These are phyloP conservation scores for Boletus vinaceobasis DNA, from an alignment of 768 basidiomycete genomes.

Conservation along the genomic window DNA sequence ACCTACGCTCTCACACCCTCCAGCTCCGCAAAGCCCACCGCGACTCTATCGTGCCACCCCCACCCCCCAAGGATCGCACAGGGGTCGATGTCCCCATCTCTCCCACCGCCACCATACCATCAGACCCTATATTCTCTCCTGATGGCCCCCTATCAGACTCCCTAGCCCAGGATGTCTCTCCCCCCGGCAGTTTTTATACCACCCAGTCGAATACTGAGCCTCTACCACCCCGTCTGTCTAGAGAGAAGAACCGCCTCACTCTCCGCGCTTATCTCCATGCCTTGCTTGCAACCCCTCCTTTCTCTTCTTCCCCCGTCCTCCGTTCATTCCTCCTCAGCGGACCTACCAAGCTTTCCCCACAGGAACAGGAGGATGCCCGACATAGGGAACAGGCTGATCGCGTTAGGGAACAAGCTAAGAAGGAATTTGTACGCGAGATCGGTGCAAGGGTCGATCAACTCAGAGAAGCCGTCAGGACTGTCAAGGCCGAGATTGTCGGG, in stretches of 20 bases:
- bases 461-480: constrained; percentile 75
- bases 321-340: constrained; percentile 79
- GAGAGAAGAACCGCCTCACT: constrained; percentile 95
- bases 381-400: constrained; percentile 86
- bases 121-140: not conserved
- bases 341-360: constrained; percentile 60
- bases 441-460: constrained; percentile 82
- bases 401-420: constrained; percentile 82
- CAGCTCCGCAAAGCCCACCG: constrained; percentile 88
- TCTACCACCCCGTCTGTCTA: constrained; percentile 49
- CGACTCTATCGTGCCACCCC: constrained; percentile 72
- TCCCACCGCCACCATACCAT: not conserved
- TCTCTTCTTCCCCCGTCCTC: constrained; percentile 86
- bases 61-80: constrained; percentile 87
- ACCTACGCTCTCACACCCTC: constrained; percentile 7
- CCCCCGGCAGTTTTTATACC: constrained; percentile 46
- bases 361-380: constrained; percentile 77
- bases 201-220: not conserved
- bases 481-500: constrained; percentile 92
- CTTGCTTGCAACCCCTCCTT: constrained; percentile 62
- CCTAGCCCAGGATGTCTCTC: constrained; percentile 73
- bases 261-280: constrained; percentile 89
- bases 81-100: constrained; percentile 49
- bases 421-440: constrained; percentile 83
- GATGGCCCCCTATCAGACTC: constrained; percentile 8